Percentiles rank a stretch among this genome's conserved stretches.
Conservation (phyloP, 2,329 filamentous ascomycete genomes). For the Immersiporthe knoxdaviesiana region DNA sequence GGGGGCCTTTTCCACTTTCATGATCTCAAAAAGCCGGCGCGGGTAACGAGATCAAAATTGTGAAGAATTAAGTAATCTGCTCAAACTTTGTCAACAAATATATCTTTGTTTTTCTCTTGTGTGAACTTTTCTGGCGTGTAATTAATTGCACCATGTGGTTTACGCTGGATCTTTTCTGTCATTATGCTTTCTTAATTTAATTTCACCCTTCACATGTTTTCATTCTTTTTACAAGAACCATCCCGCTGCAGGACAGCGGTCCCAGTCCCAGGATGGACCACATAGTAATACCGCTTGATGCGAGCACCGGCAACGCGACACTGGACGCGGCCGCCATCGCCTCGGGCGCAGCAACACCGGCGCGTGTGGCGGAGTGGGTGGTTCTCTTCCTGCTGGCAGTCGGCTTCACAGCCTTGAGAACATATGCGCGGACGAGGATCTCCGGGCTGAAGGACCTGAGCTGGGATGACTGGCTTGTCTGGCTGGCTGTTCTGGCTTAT, state of each 20-base stretch:
- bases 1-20: background rate
- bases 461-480: constrained; percentile 39
- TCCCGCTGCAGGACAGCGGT: background rate
- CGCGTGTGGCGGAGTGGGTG: constrained; percentile 18
- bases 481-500: constrained; percentile 30
- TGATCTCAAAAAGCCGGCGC: background rate
- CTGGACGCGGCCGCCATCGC: constrained; percentile 19
- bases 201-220: background rate
- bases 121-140: background rate
- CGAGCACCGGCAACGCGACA: constrained; percentile 25
- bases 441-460: constrained; percentile 35
- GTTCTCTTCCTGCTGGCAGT: constrained; percentile 35
- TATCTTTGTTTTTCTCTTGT: too few relatives aligned
- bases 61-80: too few relatives aligned
- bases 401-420: constrained; percentile 35
- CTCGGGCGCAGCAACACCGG: constrained; percentile 21
- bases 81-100: too few relatives aligned
- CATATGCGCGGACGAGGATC: constrained; percentile 37
- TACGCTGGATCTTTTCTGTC: background rate
- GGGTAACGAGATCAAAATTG: too few relatives aligned
- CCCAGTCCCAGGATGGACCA: background rate
- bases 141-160: background rate
- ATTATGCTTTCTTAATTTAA: background rate
- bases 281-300: background rate
- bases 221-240: background rate